A percentile compares a stretch with the other conserved stretches of the same genome.
Conservation (phyloP, 441 rosid species). For the Erodium texanum region DNA sequence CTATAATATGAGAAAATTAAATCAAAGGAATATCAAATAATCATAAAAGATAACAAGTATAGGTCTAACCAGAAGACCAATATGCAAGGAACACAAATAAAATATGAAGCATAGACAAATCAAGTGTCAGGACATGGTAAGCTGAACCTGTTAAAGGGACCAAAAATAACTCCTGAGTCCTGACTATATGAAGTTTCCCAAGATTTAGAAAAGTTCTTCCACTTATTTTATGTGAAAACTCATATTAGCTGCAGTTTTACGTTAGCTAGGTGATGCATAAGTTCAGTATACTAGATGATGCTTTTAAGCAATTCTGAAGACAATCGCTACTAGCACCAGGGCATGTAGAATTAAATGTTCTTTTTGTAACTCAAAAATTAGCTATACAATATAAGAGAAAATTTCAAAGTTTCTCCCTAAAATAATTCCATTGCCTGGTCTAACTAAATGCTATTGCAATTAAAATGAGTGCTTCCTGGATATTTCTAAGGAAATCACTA, state of each 20-base stretch:
- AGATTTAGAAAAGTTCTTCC: neutral
- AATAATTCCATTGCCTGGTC: too few relatives aligned
- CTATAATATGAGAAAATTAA: neutral
- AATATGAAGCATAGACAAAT: neutral
- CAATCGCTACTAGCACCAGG: too few relatives aligned
- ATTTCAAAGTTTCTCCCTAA: too few relatives aligned
- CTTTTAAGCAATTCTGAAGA: neutral
- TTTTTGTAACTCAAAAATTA: too few relatives aligned
- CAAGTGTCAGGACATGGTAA: neutral
- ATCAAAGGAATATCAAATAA: neutral
- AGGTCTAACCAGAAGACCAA: neutral
- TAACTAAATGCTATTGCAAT: too few relatives aligned
- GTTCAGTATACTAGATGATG: neutral
- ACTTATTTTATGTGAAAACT: neutral
- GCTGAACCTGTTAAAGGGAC: slow-evolving; percentile 1
- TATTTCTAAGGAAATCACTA: too few relatives aligned
- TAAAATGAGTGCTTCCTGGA: too few relatives aligned
- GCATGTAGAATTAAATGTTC: too few relatives aligned
- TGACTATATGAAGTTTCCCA: neutral
- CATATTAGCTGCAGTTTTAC: neutral
- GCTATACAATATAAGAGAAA: too few relatives aligned
- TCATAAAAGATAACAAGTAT: neutral
- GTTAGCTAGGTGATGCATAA: neutral
- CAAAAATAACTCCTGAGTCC: neutral
- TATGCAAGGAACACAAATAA: neutral